Evolutionary conservation across 2,329 filamentous ascomycete species (phyloP), one percentile per base, ranked within the genome.

Genomic region (Aspergillus vadensis): DNA sequence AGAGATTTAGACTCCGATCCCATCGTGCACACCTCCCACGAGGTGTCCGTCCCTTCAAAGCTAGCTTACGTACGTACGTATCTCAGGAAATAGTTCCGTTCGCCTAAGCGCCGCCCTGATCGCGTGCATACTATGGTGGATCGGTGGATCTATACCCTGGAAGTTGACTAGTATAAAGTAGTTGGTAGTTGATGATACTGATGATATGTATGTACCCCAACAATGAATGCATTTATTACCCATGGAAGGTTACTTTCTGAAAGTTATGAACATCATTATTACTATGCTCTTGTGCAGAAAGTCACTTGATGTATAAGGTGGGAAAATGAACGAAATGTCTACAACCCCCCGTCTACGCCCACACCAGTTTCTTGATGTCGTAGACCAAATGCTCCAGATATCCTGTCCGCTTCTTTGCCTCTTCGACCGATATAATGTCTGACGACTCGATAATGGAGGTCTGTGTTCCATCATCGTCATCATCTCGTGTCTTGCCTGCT

Each of bases 331-430:
- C 17, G 41, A 44, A 44, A 14, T 5, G 12, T 44, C 19, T 23
- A 5, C 6, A 19, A 15, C 10, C 6, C 41, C 19, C 19, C 19
- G 32, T 36, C 32, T 36, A 86, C 3, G 83, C 82, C 95, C 95
- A 98, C 12, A 99, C 92, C 73, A 98, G 78, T 81, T 91, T 96
- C 85, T 97, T 97, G 69, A 98, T 83, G 61, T 89, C 90, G 80
- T 98, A 92, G 1, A 92, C 91, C 70, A 96, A 78, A 74, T 94
- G 89, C 77, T 97, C 94, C 55, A 98, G 75, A 68, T 96, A 82
- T 0, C 92, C 91, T 0, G 94, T 97, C 62, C 89, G 92, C 80
- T 86, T 90, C 83, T 86, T 94, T 59, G 95, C 95, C 71, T 97
- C 92, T 2, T 86, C 87, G 56, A 96, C 75, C 23, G 88, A 91